Base-by-base conservation (phyloP, 352 stramenopile species). In the Albugo candida region DNA sequence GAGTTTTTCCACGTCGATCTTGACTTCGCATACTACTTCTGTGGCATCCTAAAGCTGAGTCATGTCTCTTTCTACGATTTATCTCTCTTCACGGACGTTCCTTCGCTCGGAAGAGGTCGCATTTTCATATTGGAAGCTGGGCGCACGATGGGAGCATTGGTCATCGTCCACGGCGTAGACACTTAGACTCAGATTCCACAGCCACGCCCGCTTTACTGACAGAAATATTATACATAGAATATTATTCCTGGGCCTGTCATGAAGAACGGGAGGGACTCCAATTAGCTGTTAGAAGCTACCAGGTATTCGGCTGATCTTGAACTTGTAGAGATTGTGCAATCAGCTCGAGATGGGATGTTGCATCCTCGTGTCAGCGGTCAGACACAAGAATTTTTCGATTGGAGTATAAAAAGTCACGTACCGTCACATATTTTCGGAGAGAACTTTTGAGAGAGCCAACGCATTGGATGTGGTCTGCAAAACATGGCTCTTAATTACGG, bases 201-300 rank as follows among this genome's bases (percentile, higher is more conserved):
- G n/a, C n/a, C n/a, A n/a, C n/a, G n/a, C n/a, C n/a, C n/a, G n/a
- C n/a, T n/a, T n/a, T n/a, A n/a, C n/a, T n/a, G n/a, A n/a, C n/a
- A n/a, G n/a, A n/a, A n/a, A n/a, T n/a, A n/a, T n/a, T n/a, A n/a
- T n/a, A n/a, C n/a, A n/a, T n/a, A n/a, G n/a, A n/a, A n/a, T n/a
- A n/a, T n/a, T n/a, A n/a, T n/a, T n/a, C n/a, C 36, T 45, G 43
- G 21, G 12, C 37, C 16, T 27, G 31, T 1, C 16, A 24, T 41
- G 11, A 45, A 85, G 70, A 72, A 72, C 10, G 84, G 72, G 11
- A 88, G 72, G 6, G 72, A 88, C 52, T 85, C 72, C 57, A 81
- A 85, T 45, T 73, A 88, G 59, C 85, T 88, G 56, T 83, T 88
- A 71, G 85, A 88, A 55, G 85, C 83, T 31, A 73, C 85, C 53